Conservation (phyloP, 768 basidiomycete genomes). For the Chalciporus piperatus region DNA sequence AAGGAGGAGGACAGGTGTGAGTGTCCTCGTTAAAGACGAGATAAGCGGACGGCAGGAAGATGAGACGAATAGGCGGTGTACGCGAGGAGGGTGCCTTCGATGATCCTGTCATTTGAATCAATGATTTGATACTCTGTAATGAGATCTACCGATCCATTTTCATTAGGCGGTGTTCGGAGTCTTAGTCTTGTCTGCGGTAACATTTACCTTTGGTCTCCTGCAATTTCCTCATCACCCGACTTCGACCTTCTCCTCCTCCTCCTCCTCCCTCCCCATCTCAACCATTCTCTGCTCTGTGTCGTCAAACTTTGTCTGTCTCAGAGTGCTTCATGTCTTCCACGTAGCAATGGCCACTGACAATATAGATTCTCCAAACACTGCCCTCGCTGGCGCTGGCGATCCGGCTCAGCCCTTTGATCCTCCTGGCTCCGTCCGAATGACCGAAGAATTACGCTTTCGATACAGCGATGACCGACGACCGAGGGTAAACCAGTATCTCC, state of each 20-base stretch:
- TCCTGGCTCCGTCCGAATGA: constrained; percentile 48
- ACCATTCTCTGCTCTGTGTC: constrained; percentile 14
- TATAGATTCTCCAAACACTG: constrained; percentile 22
- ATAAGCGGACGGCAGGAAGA: constrained; percentile 18
- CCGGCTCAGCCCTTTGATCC: constrained; percentile 36
- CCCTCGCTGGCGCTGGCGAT: constrained; percentile 41
- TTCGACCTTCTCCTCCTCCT: constrained; percentile 22
- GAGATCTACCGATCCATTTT: constrained; percentile 12
- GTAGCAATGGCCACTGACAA: constrained; percentile 24
- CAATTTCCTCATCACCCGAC: constrained; percentile 1
- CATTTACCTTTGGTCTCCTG: not conserved
- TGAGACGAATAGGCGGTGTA: constrained; percentile 10
- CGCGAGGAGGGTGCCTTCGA: constrained; percentile 7
- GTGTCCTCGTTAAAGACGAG: constrained; percentile 32
- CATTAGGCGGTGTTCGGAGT: constrained; percentile 33
- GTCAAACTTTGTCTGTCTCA: constrained; percentile 7
- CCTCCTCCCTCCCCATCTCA: constrained; percentile 23
- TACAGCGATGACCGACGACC: constrained; percentile 39
- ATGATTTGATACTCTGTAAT: constrained; percentile 1
- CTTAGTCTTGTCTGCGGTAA: constrained; percentile 5
- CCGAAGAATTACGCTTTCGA: constrained; percentile 40
- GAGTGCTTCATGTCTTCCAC: constrained; percentile 26
- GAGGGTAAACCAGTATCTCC: constrained; percentile 84
- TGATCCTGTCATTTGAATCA: constrained; percentile 4
- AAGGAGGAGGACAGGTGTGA: constrained; percentile 49